Base-by-base conservation (phyloP, 2,329 filamentous ascomycete genomes). In the Aureobasidium musti region DNA sequence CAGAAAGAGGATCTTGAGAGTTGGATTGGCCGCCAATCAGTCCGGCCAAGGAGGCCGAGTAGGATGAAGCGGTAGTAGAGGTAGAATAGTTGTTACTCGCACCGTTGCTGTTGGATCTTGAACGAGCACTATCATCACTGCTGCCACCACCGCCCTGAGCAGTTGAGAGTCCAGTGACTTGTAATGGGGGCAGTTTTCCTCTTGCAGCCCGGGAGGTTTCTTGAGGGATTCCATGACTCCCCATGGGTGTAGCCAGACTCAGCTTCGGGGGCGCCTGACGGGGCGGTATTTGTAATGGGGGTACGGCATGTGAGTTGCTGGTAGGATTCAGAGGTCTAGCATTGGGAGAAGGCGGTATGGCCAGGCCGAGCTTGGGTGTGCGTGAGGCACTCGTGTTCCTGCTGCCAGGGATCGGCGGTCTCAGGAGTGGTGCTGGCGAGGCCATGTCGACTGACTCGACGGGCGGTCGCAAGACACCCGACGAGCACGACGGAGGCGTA, bases 1-100 rank as follows among this genome's bases (percentile, higher is more conserved):
- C 93, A 10, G 92, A 97, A 43, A 91, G 89, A 0, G 94, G 93
- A 74, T 97, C 93, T 47, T 91, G 89, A 74, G 97, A 92, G 83
- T 64, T 87, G 79, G 74, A 71, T 65, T 77, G 87, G 83, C 70
- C 83, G 26, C 86, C 81, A 45, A 88, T 87, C 43, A 61, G 23
- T 71, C 92, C 90, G 45, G 91, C 90, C 76, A 97, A 94, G 39
- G 95, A 81, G 7, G 89, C 87, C 2, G 91, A 95, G 75, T 91
- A 95, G 70, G 92, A 91, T 11, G 92, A 95, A n/a, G 67, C 56
- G 19, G 90, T 91, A 23, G 91, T 94, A 6, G 89, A 91, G 39
- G 92, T 91, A 65, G 91, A 92, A 77, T 91, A 95, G 30, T 85
- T 87, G 69, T 88, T 71, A 63, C 89, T 89, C 74, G 95, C 91